Evolutionary conservation across 192 early-diverging fungal species (phyloP).

Genomic region (Backusella macrospora): DNA sequence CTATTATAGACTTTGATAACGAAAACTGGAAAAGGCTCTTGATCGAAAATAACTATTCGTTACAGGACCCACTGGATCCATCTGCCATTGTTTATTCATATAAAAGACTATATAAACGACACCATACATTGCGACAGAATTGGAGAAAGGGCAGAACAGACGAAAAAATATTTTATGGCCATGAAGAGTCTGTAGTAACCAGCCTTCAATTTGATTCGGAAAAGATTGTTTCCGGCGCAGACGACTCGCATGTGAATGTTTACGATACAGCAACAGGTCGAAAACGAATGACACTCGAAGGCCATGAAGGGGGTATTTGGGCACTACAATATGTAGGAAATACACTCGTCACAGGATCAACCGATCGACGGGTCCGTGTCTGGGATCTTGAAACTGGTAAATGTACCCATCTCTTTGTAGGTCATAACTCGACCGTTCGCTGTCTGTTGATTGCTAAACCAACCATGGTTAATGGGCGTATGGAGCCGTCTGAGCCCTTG

Average conservation of each 20-base stretch:
- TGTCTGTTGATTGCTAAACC: slow-evolving; percentile 90
- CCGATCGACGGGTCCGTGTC: slow-evolving; percentile 93
- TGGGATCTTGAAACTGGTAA: slow-evolving; percentile 92
- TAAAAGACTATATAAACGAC: slow-evolving; percentile 81
- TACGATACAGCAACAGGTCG: slow-evolving; percentile 85
- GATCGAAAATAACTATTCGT: slow-evolving; percentile 47
- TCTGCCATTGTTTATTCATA: slow-evolving; percentile 51
- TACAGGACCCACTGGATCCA: slow-evolving; percentile 21
- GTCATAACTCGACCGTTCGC: slow-evolving; percentile 94
- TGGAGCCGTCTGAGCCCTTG: slow-evolving; percentile 73
- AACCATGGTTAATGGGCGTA: slow-evolving; percentile 54
- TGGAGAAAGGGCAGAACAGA: slow-evolving; percentile 79
- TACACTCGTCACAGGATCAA: slow-evolving; percentile 91
- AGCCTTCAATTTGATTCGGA: slow-evolving; percentile 95
- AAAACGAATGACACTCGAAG: slow-evolving; percentile 71
- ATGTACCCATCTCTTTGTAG: slow-evolving; percentile 93
- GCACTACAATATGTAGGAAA: slow-evolving; percentile 88
- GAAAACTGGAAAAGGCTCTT: slow-evolving; percentile 52
- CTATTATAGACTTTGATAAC: slow-evolving; percentile 73
- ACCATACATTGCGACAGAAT: slow-evolving; percentile 80
- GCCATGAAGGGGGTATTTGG: slow-evolving; percentile 98
- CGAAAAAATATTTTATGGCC: slow-evolving; percentile 61
- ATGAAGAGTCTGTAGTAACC: slow-evolving; percentile 85
- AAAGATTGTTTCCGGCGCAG: slow-evolving; percentile 92
- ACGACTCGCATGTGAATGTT: slow-evolving; percentile 91